Percentiles rank a stretch among this genome's conserved stretches.
Conservation (phyloP, 2,329 filamentous ascomycete genomes). For the Penicillium sp. region DNA sequence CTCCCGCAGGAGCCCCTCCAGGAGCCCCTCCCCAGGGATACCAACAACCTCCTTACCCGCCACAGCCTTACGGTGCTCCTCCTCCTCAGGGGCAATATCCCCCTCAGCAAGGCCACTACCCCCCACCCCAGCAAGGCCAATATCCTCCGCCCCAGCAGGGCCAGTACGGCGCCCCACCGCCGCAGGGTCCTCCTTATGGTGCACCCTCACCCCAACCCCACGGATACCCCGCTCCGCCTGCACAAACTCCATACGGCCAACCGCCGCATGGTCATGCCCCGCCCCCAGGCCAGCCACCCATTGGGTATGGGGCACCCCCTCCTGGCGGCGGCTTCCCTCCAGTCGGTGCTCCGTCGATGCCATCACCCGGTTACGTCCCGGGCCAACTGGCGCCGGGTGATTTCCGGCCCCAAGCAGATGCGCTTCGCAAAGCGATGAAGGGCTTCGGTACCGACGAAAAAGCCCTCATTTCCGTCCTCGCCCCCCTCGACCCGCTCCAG, state of each 20-base stretch:
- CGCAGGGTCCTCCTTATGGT: slow-evolving; percentile 34
- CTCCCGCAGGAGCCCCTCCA: slow-evolving; percentile 24
- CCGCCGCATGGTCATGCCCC: slow-evolving; percentile 18
- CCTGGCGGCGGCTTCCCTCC: slow-evolving; percentile 31
- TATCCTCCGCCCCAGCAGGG: slow-evolving; percentile 35
- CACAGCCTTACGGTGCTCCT: slow-evolving; percentile 21
- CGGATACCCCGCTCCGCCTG: slow-evolving; percentile 20
- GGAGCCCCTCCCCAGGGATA: slow-evolving; percentile 24
- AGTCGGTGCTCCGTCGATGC: slow-evolving; percentile 52
- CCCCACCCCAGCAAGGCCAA: slow-evolving; percentile 25
- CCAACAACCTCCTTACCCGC: slow-evolving; percentile 30
- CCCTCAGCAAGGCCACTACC: slow-evolving; percentile 34
- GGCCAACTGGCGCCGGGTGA: slow-evolving; percentile 66
- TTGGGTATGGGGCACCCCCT: slow-evolving; percentile 28
- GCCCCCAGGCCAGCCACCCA: slow-evolving; percentile 27
- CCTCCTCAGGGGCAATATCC: slow-evolving; percentile 27
- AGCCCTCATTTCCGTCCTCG: slow-evolving; percentile 65
- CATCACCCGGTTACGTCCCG: slow-evolving; percentile 71
- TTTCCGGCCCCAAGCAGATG: slow-evolving; percentile 64
- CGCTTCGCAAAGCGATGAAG: slow-evolving; percentile 80
- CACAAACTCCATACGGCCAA: slow-evolving; percentile 36
- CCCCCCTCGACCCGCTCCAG: slow-evolving; percentile 73
- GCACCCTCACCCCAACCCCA: slow-evolving; percentile 31
- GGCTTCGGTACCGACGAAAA: slow-evolving; percentile 88
- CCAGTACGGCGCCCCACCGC: slow-evolving; percentile 22